A percentile compares a stretch with the other conserved stretches of the same genome.
Conservation (phyloP, 1,139 yeast species). For the Arxiozyma bovina region DNA sequence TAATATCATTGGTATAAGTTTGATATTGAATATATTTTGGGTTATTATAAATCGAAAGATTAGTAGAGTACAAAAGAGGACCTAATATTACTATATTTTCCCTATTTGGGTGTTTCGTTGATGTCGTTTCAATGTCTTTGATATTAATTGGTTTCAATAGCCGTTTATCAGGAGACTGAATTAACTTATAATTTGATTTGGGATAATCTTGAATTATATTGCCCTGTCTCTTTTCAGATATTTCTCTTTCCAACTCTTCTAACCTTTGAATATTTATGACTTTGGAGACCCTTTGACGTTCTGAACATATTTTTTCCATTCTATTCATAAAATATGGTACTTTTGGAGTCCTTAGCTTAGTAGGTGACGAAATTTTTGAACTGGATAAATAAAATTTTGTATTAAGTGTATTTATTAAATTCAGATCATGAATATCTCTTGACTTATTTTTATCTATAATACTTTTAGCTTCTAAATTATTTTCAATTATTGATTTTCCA, state of each 20-base stretch:
- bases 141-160: slow-evolving; percentile 15
- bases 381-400: neutral
- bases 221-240: slow-evolving; percentile 1
- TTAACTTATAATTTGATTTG: neutral
- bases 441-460: neutral
- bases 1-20: neutral
- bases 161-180: slow-evolving; percentile 1
- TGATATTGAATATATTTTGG: neutral
- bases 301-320: neutral
- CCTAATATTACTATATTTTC: slow-evolving; percentile 9
- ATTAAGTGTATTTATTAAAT: neutral
- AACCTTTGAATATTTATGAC: slow-evolving; percentile 14
- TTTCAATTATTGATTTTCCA: too few species aligned
- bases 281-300: neutral
- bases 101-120: slow-evolving; percentile 1
- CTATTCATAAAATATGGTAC: neutral
- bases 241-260: slow-evolving; percentile 16
- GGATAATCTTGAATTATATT: neutral
- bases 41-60: neutral
- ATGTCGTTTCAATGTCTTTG: slow-evolving; percentile 19
- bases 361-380: neutral
- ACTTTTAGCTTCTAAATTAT: neutral
- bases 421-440: neutral
- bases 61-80: slow-evolving; percentile 1
- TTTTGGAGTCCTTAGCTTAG: neutral